Evolutionary conservation across 352 stramenopile species (phyloP), one percentile per base, ranked within the genome.

Genomic region (Globisporangium solare): DNA sequence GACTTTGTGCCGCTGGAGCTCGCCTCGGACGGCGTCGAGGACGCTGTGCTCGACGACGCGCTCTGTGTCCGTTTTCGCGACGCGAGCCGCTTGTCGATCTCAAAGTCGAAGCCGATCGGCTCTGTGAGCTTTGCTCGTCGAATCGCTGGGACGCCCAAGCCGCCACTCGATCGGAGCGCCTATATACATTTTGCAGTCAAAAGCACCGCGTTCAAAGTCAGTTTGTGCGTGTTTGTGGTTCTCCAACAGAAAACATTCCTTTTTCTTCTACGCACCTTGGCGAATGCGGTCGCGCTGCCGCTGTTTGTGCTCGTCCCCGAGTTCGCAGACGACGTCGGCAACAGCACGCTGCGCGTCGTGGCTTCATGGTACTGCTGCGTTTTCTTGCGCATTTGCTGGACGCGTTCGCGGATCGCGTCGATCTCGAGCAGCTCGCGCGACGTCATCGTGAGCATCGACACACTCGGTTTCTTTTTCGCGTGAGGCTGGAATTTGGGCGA

Each of bases 351-450:
- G 20, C 72, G 64, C 45, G 79, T 89, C 37, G 71, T 91, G 7
- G 64, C 60, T 24, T 91, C 66, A 51, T 89, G 81, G 47, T 91
- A 91, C 41, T 77, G 74, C 40, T 77, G 67, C 51, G 79, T 86
- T 49, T 83, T 83, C 27, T 69, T 73, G 27, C 80, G 80, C 63
- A 74, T 79, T 20, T 68, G 65, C 21, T 68, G 55, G 2, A 91
- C 67, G 47, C 78, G 77, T 50, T 83, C 80, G 57, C 71, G 71
- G 51, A 91, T 75, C 39, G 81, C 78, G 5, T 71, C 73, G 54
- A 91, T 91, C 66, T 91, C 81, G 54, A 79, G 64, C 45, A 91
- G 43, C 56, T 91, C 81, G 47, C 79, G 74, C n/a, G 81, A 89
- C 51, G 81, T 91, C 52, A 67, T 68, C 21, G 78, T 91, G 27